Percentiles rank a stretch among this genome's conserved stretches.
Conservation (phyloP, 108 stramenopile genomes). For the Aurantiochytrium sp. region DNA sequence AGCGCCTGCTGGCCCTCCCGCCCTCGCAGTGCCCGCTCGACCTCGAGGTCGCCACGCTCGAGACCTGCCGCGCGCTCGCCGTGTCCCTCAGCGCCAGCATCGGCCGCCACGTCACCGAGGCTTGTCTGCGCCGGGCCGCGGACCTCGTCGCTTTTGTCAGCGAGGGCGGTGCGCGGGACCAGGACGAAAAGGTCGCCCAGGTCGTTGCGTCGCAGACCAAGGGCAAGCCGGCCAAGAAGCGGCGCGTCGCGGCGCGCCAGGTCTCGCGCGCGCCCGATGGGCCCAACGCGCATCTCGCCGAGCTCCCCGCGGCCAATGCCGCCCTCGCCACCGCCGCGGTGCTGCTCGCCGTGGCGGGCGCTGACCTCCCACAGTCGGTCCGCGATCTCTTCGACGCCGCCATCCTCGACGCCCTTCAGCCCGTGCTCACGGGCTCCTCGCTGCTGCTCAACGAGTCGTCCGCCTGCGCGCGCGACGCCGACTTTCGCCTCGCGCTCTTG, state of each 20-base stretch:
- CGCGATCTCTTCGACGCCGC: not conserved
- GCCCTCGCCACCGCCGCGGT: not conserved
- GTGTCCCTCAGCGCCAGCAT: not conserved
- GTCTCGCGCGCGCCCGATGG: not conserved
- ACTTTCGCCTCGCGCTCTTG: not conserved
- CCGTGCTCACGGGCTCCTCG: not conserved
- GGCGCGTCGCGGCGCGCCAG: not conserved
- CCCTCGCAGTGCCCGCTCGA: not conserved
- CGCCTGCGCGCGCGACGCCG: not conserved
- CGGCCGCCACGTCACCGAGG: not conserved
- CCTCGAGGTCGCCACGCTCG: not conserved
- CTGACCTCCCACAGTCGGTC: not conserved
- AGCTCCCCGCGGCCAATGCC: not conserved
- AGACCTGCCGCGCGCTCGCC: not conserved
- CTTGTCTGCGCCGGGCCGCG: not conserved
- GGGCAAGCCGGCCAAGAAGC: not conserved
- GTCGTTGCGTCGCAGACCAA: not conserved
- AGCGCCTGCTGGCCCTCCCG: constrained; percentile 10
- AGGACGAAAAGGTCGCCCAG: not conserved
- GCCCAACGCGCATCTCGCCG: not conserved
- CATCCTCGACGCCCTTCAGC: not conserved
- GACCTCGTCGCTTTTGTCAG: not conserved
- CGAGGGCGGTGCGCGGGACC: not conserved
- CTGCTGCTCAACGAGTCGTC: not conserved
- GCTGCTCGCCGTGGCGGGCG: not conserved